phyloP scores from a whole-genome alignment of 192 early-diverging fungal genomes.

The Coemansia sp. region DNA sequence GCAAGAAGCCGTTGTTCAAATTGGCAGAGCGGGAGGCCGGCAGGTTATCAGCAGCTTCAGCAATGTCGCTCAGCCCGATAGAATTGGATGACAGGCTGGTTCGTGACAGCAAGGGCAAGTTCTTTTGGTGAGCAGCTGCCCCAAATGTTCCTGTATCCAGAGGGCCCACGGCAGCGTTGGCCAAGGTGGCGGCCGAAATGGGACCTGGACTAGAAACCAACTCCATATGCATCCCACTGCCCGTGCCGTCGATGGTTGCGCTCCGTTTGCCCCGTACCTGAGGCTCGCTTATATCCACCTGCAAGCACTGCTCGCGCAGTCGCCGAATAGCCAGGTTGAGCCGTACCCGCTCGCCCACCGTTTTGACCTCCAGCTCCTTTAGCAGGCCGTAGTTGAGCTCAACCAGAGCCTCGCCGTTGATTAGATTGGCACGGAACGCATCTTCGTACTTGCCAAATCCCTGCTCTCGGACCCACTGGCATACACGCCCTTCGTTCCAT shows the following conservation, averaged over 20 bases:
- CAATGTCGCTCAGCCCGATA: constrained; percentile 17
- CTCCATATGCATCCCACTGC: background rate
- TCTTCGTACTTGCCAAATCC: constrained; percentile 54
- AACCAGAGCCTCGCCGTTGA: constrained; percentile 77
- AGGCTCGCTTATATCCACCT: constrained; percentile 27
- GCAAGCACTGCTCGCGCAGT: constrained; percentile 61
- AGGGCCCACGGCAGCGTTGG: constrained; percentile 3
- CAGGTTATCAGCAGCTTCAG: background rate
- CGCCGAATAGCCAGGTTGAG: constrained; percentile 74
- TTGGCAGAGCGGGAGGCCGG: background rate
- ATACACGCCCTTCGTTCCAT: constrained; percentile 55
- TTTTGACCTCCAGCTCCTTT: constrained; percentile 76
- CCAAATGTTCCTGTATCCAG: constrained; percentile 9
- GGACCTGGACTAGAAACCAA: constrained; percentile 14
- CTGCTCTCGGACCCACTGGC: constrained; percentile 57
- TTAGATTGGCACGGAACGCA: constrained; percentile 65
- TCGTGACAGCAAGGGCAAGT: constrained; percentile 31
- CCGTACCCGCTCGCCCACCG: constrained; percentile 80
- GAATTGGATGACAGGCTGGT: constrained; percentile 31
- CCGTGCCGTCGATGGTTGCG: constrained; percentile 8
- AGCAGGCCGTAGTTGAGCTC: constrained; percentile 81
- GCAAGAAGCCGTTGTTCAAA: constrained; percentile 10
- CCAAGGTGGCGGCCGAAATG: constrained; percentile 17
- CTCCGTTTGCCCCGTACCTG: constrained; percentile 12
- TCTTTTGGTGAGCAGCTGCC: constrained; percentile 7